These are phyloP conservation scores for Mortierella polycephala DNA, from an alignment of 371 early-diverging fungal genomes.

Conservation along the genomic window DNA sequence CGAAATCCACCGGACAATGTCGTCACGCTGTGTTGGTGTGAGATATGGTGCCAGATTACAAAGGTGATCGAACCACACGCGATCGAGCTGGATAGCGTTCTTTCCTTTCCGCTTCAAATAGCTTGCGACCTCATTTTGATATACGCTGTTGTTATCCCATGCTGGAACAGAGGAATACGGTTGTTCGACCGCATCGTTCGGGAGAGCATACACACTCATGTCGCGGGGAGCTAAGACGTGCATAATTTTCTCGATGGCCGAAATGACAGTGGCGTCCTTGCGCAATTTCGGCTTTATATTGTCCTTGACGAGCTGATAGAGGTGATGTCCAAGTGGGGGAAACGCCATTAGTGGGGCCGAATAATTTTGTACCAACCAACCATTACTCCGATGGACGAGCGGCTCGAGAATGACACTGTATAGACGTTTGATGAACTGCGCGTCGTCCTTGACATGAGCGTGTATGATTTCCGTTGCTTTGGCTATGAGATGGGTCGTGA, in stretches of 20 bases:
- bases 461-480: conserved; percentile 6
- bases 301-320: conserved; percentile 24
- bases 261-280: not conserved
- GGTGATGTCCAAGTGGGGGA: conserved; percentile 31
- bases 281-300: conserved; percentile 25
- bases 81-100: conserved; percentile 15
- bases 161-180: conserved; percentile 40
- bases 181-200: conserved; percentile 10
- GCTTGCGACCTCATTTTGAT: conserved; percentile 15
- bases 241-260: conserved; percentile 20
- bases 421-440: conserved; percentile 3
- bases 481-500: conserved; percentile 4
- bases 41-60: conserved; percentile 13
- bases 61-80: conserved; percentile 24
- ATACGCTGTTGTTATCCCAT: conserved; percentile 38
- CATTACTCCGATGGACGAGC: not conserved
- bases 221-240: conserved; percentile 19
- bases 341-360: conserved; percentile 5
- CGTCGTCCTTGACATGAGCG: conserved; percentile 6
- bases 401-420: conserved; percentile 18
- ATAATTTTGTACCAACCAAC: not conserved
- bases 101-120: conserved; percentile 16
- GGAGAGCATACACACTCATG: conserved; percentile 30
- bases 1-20: conserved; percentile 21
- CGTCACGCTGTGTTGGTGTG: conserved; percentile 26